phyloP scores from a whole-genome alignment of 495 filamentous ascomycete genomes.

The Aspergillus sparsus region DNA sequence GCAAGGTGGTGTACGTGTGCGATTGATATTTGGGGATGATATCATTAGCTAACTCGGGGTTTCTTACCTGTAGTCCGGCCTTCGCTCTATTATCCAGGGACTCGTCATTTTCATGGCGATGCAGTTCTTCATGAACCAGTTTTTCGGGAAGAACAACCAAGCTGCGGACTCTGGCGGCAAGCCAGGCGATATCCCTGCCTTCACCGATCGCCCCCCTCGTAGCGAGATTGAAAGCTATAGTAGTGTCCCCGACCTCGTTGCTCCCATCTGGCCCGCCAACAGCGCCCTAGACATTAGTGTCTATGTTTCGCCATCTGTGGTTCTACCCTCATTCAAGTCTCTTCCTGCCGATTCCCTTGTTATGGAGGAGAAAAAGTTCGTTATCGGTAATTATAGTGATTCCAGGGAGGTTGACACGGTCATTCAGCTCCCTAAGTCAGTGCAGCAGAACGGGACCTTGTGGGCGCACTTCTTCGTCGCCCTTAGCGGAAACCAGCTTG shows the following conservation, averaged over 20 bases:
- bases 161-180: slow-evolving; percentile 44
- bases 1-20: slow-evolving; percentile 38
- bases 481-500: slow-evolving; percentile 69
- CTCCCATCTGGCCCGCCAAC: slow-evolving; percentile 84
- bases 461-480: slow-evolving; percentile 92
- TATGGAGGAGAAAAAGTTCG: slow-evolving; percentile 77
- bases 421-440: slow-evolving; percentile 73
- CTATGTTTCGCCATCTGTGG: slow-evolving; percentile 75
- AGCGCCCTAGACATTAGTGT: slow-evolving; percentile 79
- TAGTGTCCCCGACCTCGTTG: slow-evolving; percentile 70
- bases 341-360: slow-evolving; percentile 60
- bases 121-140: slow-evolving; percentile 63
- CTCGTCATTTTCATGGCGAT: slow-evolving; percentile 68
- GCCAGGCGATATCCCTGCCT: slow-evolving; percentile 61
- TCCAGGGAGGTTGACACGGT: slow-evolving; percentile 73
- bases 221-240: slow-evolving; percentile 68
- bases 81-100: slow-evolving; percentile 62
- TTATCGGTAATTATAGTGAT: slow-evolving; percentile 78
- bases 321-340: slow-evolving; percentile 64
- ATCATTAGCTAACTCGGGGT: slow-evolving; percentile 26
- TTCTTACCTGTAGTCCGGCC: slow-evolving; percentile 45
- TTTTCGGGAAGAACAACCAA: slow-evolving; percentile 52
- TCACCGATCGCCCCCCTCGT: slow-evolving; percentile 59
- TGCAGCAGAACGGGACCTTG: slow-evolving; percentile 89
- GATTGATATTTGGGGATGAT: neutral